Evolutionary conservation across 2,329 filamentous ascomycete genomes (phyloP).

Genomic region (Fusarium citri): DNA sequence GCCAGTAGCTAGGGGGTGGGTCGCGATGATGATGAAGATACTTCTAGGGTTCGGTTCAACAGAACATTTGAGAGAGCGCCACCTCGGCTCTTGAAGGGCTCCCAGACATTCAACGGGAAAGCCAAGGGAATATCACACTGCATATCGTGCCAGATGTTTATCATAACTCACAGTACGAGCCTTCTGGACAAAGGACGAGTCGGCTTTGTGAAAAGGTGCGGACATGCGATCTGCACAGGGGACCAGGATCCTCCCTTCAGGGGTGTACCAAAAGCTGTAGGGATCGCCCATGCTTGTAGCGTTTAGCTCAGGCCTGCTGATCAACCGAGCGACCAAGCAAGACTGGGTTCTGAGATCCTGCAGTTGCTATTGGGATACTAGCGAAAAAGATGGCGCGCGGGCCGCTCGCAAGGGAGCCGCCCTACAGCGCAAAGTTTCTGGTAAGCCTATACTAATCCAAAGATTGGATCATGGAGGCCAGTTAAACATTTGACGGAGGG

Average conservation of each 20-base stretch:
- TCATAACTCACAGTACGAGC: constrained; percentile 10
- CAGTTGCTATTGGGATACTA: constrained; percentile 36
- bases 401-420: constrained; percentile 36
- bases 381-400: constrained; percentile 37
- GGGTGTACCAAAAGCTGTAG: constrained; percentile 37
- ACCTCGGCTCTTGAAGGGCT: constrained; percentile 46
- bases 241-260: constrained; percentile 39
- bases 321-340: constrained; percentile 21
- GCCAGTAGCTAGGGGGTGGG: constrained; percentile 31
- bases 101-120: constrained; percentile 29
- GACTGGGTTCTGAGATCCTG: constrained; percentile 34
- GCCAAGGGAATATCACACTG: constrained; percentile 35
- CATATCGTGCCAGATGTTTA: constrained; percentile 33
- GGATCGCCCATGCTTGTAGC: constrained; percentile 44
- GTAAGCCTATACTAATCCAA: constrained; percentile 13
- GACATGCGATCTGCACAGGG: constrained; percentile 47
- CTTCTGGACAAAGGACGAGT: constrained; percentile 7
- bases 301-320: constrained; percentile 26
- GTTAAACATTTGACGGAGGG: constrained; percentile 6
- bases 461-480: constrained; percentile 23
- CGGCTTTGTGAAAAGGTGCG: constrained; percentile 28
- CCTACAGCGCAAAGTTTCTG: constrained; percentile 35
- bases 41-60: constrained; percentile 43
- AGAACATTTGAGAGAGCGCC: constrained; percentile 43
- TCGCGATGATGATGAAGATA: constrained; percentile 38